Evolutionary conservation across 768 basidiomycete species (phyloP), one percentile per base, ranked within the genome.

Genomic region (Suillus sp.): DNA sequence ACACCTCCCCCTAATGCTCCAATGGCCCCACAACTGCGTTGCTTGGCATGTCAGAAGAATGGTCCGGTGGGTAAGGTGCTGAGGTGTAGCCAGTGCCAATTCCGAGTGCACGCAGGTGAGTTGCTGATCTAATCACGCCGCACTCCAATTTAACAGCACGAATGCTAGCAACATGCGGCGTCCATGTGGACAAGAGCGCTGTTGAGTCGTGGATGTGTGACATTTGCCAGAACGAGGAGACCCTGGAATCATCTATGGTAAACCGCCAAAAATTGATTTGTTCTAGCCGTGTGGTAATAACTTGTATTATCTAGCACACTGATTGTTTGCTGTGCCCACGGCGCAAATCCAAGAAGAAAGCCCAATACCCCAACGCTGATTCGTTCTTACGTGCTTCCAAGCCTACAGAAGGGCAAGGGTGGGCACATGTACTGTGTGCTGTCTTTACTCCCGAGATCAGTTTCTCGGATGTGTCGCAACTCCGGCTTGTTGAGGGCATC

Each of bases 331-430:
- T 97, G 20, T 97, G 95, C 74, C 93, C 95, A 9, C 83, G 86
- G 22, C 65, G 54, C 50, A 77, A 64, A 57, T 69, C 65, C 8
- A 69, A 63, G 71, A 83, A 80, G 71, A 79, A 78, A 64, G 71
- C 75, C 6, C 74, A 79, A 34, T 78, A 79, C 59, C 83, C 85
- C 45, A 78, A 85, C 5, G 68, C 84, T 5, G 86, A 90, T 68
- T 83, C 81, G 35, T 96, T 83, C 72, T 78, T 95, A 62, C 83
- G 93, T 61, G 86, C 87, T 47, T 87, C 86, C 71, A 96, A 96
- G 71, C 93, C 93, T 8, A 96, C 95, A 0, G 95, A 97, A 78
- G 93, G 93, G 11, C 90, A 93, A 74, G 89, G 91, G 62, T 97
- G 95, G 95, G 88, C 88, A 0, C 96, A 99, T 72, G 81, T 95